Conservation (phyloP, 73 alveolate species). For the Vitrella brassicaformis region DNA sequence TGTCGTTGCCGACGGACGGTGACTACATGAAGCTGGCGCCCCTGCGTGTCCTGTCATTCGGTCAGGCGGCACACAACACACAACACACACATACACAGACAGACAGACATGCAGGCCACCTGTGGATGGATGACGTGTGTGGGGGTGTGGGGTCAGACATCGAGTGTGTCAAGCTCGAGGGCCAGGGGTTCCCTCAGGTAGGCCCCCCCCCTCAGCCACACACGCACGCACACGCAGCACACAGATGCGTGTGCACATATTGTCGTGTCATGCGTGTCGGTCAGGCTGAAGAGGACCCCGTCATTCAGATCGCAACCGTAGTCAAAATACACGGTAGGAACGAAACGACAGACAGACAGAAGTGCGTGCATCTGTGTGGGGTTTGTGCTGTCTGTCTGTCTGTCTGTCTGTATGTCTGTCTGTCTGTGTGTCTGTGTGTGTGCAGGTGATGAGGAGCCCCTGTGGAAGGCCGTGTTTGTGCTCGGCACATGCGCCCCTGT, state of each 20-base stretch:
- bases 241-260: no score
- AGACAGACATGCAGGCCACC: no score
- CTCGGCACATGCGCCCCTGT: constrained; percentile 70
- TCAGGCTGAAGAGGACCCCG: neutral
- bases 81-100: neutral
- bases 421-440: no score
- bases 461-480: constrained; percentile 66
- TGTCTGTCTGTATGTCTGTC: neutral
- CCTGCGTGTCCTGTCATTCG: neutral
- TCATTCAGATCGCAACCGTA: neutral
- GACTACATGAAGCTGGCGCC: neutral
- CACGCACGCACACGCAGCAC: no score
- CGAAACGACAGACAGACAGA: no score
- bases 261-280: no score
- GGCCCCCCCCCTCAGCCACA: no score
- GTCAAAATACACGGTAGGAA: neutral
- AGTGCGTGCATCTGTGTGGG: no score
- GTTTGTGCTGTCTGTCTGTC: neutral
- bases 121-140: no score
- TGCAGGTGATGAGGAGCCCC: constrained; percentile 55
- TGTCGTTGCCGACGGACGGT: neutral
- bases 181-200: no score
- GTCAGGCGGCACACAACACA: neutral
- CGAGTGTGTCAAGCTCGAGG: neutral
- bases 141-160: neutral